Conservation (phyloP, 1,139 yeast genomes). For the Candida frijolesensis region DNA sequence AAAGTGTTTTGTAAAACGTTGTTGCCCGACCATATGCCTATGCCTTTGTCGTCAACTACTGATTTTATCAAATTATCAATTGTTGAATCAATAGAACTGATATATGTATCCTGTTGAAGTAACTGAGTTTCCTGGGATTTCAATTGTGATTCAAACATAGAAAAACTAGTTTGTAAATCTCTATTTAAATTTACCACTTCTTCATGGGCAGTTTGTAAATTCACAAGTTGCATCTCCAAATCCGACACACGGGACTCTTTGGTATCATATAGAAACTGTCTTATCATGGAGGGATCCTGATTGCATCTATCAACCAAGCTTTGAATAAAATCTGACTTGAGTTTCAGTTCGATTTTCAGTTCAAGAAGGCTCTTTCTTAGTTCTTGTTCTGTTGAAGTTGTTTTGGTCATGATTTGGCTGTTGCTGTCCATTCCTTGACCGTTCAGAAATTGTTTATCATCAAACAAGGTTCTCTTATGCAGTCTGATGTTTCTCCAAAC, state of each 20-base stretch:
- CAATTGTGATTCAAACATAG: constrained; percentile 34
- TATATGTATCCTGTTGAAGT: constrained; percentile 17
- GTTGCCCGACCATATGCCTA: constrained; percentile 19
- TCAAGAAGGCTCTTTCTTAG: constrained; percentile 43
- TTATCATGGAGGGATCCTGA: background rate
- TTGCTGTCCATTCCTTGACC: constrained; percentile 4
- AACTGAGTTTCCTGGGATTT: constrained; percentile 28
- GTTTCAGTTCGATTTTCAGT: constrained; percentile 42
- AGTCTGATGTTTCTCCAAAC: constrained; percentile 40
- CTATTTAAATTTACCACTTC: constrained; percentile 40
- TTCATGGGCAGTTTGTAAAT: constrained; percentile 32
- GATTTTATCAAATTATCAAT: constrained; percentile 27
- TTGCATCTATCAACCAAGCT: constrained; percentile 32
- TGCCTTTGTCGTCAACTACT: constrained; percentile 22
- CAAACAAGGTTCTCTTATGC: background rate
- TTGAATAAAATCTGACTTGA: constrained; percentile 44
- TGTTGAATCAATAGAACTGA: constrained; percentile 20
- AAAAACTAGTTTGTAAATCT: constrained; percentile 41
- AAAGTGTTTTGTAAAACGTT: constrained; percentile 23
- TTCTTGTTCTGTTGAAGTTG: constrained; percentile 28
- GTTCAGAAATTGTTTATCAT: constrained; percentile 14
- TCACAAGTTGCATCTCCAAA: constrained; percentile 19
- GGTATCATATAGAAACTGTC: constrained; percentile 10
- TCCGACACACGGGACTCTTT: constrained; percentile 15
- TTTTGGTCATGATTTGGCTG: constrained; percentile 2